Percentiles rank a stretch among this genome's conserved stretches.
phyloP scores from a whole-genome alignment of 225 moss, liverwort and hornwort species.

The Neckera pumila region DNA sequence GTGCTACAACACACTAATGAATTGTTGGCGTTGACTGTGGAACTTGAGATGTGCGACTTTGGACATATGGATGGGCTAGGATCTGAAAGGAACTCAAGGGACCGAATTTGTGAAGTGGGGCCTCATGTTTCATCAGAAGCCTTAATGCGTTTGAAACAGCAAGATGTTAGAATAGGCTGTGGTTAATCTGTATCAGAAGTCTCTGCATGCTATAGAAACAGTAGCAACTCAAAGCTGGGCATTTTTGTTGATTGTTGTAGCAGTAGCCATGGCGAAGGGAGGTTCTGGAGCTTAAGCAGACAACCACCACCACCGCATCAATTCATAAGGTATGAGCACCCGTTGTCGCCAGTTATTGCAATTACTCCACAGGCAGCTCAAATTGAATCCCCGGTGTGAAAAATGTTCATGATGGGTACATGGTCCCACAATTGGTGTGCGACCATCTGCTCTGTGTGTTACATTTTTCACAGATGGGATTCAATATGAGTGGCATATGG shows the following conservation, averaged over 20 bases:
- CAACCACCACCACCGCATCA: not conserved
- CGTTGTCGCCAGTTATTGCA: not conserved
- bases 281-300: not conserved
- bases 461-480: not conserved
- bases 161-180: not conserved
- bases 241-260: not conserved
- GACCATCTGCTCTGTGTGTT: not conserved
- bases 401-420: not conserved
- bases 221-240: not conserved
- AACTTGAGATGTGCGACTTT: not conserved
- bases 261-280: not conserved
- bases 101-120: not conserved
- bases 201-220: not conserved
- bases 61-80: not conserved
- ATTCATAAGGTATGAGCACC: not conserved
- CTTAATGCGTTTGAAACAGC: not conserved
- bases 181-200: not conserved
- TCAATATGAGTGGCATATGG: not conserved
- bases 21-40: not conserved
- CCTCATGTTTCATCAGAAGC: not conserved
- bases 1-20: not conserved
- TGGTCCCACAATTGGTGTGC: not conserved
- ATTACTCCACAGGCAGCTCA: not conserved
- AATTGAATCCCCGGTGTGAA: not conserved
- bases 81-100: not conserved